Percentiles rank a stretch among this genome's conserved stretches.
These are phyloP conservation scores for Solanum peruvianum DNA, from an alignment of 257 asterid genomes.

Conservation along the genomic window DNA sequence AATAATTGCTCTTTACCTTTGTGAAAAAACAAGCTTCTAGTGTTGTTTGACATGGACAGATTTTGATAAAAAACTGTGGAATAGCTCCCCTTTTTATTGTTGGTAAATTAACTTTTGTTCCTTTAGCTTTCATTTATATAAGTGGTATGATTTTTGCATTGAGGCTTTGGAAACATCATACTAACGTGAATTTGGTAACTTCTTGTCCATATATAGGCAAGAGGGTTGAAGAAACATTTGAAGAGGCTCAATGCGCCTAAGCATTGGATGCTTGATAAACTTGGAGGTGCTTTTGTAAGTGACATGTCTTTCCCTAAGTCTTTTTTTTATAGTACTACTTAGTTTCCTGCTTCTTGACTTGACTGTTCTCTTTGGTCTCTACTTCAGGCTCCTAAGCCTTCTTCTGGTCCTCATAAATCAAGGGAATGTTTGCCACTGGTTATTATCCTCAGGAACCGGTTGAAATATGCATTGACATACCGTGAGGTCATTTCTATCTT, in stretches of 20 bases:
- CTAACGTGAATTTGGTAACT: background rate
- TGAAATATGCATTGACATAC: constrained; percentile 19
- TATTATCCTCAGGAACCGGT: constrained; percentile 17
- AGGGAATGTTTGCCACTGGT: constrained; percentile 25
- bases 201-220: constrained; percentile 6
- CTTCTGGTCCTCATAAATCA: constrained; percentile 28
- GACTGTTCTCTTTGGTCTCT: background rate
- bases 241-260: constrained; percentile 36
- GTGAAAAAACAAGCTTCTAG: background rate
- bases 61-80: background rate
- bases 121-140: background rate
- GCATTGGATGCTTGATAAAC: constrained; percentile 32
- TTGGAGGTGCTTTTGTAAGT: constrained; percentile 35
- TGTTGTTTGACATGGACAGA: background rate
- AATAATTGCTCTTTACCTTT: background rate
- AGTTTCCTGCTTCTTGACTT: background rate
- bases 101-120: background rate
- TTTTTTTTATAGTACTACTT: background rate
- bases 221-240: constrained; percentile 30
- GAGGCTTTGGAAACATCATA: background rate
- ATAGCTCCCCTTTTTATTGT: background rate
- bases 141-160: background rate
- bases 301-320: background rate
- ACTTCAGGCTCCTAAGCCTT: constrained; percentile 23
- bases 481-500: constrained; percentile 15